phyloP scores from a whole-genome alignment of 179 eudicot species.

The Beta macrorhiza region DNA sequence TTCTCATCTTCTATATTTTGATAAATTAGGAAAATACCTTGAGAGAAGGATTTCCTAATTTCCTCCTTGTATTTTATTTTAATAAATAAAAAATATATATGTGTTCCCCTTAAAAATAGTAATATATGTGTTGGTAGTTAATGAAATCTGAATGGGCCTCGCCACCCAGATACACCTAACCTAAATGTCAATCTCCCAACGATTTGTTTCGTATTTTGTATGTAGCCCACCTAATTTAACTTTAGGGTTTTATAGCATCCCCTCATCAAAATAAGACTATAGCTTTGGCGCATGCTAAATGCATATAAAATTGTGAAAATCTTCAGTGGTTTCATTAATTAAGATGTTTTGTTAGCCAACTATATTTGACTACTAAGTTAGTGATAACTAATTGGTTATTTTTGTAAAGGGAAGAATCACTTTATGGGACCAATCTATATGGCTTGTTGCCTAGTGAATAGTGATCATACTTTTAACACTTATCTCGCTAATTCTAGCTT shows the following conservation, averaged over 20 bases:
- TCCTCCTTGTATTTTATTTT: no score
- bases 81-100: no score
- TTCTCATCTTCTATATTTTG: no score
- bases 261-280: background rate
- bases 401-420: slow-evolving; percentile 10
- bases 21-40: no score
- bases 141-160: slow-evolving; percentile 9
- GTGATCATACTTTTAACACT: slow-evolving; percentile 2
- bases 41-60: no score
- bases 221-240: slow-evolving; percentile 18
- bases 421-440: background rate
- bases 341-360: slow-evolving; percentile 36
- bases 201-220: slow-evolving; percentile 25
- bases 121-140: background rate
- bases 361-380: slow-evolving; percentile 30
- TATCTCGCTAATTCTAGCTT: background rate
- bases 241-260: background rate
- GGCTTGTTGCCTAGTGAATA: background rate
- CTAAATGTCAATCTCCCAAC: slow-evolving; percentile 3
- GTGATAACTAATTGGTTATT: slow-evolving; percentile 2
- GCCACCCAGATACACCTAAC: slow-evolving; percentile 10
- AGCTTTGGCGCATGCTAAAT: slow-evolving; percentile 15
- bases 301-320: background rate
- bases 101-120: no score
- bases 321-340: slow-evolving; percentile 8